Conservation (phyloP, 805 yeast species). For the Grigorovia yakushimaensis region DNA sequence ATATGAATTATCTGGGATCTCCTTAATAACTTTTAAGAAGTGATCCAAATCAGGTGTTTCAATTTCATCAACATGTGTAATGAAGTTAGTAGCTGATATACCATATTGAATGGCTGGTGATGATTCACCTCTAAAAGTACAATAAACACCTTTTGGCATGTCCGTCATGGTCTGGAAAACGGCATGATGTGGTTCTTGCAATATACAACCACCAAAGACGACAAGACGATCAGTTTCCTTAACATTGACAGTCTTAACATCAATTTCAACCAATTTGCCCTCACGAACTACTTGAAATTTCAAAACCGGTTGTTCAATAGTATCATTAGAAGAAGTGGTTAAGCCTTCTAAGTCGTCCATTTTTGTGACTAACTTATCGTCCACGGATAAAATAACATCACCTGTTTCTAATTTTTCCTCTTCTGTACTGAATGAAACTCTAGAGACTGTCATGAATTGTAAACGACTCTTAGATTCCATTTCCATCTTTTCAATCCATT, state of each 20-base stretch:
- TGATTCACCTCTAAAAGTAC: constrained; percentile 63
- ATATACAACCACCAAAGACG: constrained; percentile 72
- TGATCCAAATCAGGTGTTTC: constrained; percentile 62
- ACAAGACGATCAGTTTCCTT: constrained; percentile 57
- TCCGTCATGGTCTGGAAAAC: constrained; percentile 74
- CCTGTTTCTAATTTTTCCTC: constrained; percentile 39
- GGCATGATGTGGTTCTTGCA: constrained; percentile 88
- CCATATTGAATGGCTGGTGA: constrained; percentile 84
- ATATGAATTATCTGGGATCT: constrained; percentile 70
- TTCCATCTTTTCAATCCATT: constrained; percentile 68
- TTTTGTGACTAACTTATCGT: constrained; percentile 54
- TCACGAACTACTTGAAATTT: constrained; percentile 62
- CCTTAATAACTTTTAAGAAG: constrained; percentile 55
- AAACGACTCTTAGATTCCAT: constrained; percentile 51
- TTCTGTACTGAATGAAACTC: constrained; percentile 48
- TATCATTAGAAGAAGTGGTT: constrained; percentile 32
- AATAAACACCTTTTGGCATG: constrained; percentile 77
- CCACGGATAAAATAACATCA: constrained; percentile 65
- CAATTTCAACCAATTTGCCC: constrained; percentile 49
- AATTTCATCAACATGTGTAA: constrained; percentile 77
- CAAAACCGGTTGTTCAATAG: constrained; percentile 29
- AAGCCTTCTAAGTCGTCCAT: constrained; percentile 53
- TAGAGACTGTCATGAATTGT: constrained; percentile 61
- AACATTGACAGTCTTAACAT: constrained; percentile 57
- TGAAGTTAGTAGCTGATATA: constrained; percentile 68